Base-by-base conservation (phyloP, 306 rosid species). In the Argentina anserina region DNA sequence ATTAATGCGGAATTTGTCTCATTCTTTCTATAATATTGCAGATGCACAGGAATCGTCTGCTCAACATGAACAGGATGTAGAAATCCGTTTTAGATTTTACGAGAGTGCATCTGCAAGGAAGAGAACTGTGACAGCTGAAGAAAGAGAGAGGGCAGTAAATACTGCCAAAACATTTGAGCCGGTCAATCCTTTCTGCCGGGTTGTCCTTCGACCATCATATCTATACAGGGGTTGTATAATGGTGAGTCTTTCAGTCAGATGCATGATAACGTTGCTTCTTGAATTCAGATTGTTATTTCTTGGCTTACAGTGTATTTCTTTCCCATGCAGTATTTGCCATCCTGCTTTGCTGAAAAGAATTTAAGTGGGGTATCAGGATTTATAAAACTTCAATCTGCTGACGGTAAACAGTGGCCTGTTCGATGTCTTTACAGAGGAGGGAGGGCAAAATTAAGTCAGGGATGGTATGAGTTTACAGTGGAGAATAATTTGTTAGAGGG, bases 101-200 rank as follows among this genome's bases (percentile, higher is more conserved):
- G 97, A 91, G 85, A 90, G 99, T 83, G 97, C 99, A 50, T 91
- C 99, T 70, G 97, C 97, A 36, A 85, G 99, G 77, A 95, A 95
- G 86, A 88, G 99, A 87, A 90, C 97, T 0, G 96, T 83, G 80
- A 91, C 97, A n/a, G 91, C 96, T 1, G 99, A 91, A 84, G 97
- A 95, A 90, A 86, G 99, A 76, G 99, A 95, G 47, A 87, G 84
- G 86, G 97, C 90, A 53, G 46, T 91, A 29, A 91, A 86, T 63
- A 74, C 84, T 28, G 95, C 99, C 12, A 95, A 95, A 87, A 84
- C 88, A 23, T 89, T 90, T 74, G 96, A 91, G 83, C 99, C 99
- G 0, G 9, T 79, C 33, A 95, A 95, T 76, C 99, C 99, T 37
- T 95, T 95, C 75, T 95, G 97, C 36, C 81, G 97, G 70, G 99